Conservation (phyloP, 2,329 filamentous ascomycete genomes). For the Penicillium sp. region DNA sequence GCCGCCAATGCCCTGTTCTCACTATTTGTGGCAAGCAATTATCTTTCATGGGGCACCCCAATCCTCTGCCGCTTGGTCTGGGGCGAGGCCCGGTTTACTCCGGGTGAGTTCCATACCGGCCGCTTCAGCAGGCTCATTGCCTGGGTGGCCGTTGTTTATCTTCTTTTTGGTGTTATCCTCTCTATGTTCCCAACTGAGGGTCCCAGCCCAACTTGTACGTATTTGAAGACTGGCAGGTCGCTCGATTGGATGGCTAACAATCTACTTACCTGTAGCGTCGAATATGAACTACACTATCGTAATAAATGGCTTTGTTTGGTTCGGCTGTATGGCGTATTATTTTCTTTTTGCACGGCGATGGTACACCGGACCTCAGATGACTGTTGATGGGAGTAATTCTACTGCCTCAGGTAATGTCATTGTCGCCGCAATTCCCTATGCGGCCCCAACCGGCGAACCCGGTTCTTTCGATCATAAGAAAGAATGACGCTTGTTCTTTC, state of each 20-base stretch:
- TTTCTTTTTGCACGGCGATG: conserved; percentile 57
- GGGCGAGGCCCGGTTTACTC: conserved; percentile 57
- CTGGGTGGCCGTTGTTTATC: conserved; percentile 53
- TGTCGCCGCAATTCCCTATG: too few relatives aligned
- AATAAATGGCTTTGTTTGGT: conserved; percentile 60
- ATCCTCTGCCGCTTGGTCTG: conserved; percentile 59
- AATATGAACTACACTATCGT: conserved; percentile 65
- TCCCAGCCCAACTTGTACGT: conserved; percentile 50
- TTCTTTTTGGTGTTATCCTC: conserved; percentile 56
- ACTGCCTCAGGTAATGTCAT: background rate
- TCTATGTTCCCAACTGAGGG: conserved; percentile 60
- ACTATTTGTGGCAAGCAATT: conserved; percentile 56
- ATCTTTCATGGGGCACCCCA: conserved; percentile 59
- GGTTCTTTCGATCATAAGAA: background rate
- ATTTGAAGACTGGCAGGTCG: background rate
- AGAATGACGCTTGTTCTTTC: background rate
- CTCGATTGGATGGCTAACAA: background rate
- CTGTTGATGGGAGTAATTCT: conserved; percentile 39
- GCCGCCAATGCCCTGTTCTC: conserved; percentile 60
- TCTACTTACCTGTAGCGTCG: conserved; percentile 29
- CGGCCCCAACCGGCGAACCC: background rate
- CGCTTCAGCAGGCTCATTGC: conserved; percentile 53
- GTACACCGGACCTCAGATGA: conserved; percentile 61
- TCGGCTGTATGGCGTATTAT: conserved; percentile 57
- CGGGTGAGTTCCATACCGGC: conserved; percentile 61